These are phyloP conservation scores for Malania oleifera DNA, from an alignment of 164 flowering plant species.

Conservation along the genomic window DNA sequence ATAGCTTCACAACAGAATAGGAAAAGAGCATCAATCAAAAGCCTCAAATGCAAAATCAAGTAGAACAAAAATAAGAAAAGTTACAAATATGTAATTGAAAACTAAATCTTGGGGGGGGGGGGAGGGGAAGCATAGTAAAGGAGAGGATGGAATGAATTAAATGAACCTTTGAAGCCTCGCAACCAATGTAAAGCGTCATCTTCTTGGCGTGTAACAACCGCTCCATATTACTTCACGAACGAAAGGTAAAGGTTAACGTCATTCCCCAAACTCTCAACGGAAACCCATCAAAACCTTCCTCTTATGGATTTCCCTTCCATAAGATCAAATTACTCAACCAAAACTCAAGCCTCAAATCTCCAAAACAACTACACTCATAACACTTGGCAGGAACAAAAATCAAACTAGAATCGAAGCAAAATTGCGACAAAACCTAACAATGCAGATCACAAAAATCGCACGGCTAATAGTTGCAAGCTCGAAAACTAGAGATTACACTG, in stretches of 20 bases:
- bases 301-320: no score
- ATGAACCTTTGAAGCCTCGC: slow-evolving; percentile 88
- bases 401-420: no score
- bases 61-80: not conserved
- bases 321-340: no score
- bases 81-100: not conserved
- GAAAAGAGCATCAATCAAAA: slow-evolving; percentile 12
- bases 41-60: not conserved
- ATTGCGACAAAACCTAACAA: no score
- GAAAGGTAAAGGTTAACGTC: slow-evolving; percentile 26
- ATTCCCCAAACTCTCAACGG: slow-evolving; percentile 12
- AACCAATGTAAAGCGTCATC: slow-evolving; percentile 88
- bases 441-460: not conserved
- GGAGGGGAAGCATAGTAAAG: not conserved
- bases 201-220: slow-evolving; percentile 26
- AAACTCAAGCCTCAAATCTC: slow-evolving; percentile 4
- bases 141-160: not conserved
- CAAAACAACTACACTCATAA: no score
- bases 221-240: slow-evolving; percentile 55
- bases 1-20: slow-evolving; percentile 43
- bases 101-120: no score
- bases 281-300: slow-evolving; percentile 5
- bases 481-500: no score
- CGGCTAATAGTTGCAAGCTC: no score
- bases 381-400: no score